These are phyloP conservation scores for Cercophora newfieldiana DNA, from an alignment of 495 filamentous ascomycete genomes.

Conservation along the genomic window DNA sequence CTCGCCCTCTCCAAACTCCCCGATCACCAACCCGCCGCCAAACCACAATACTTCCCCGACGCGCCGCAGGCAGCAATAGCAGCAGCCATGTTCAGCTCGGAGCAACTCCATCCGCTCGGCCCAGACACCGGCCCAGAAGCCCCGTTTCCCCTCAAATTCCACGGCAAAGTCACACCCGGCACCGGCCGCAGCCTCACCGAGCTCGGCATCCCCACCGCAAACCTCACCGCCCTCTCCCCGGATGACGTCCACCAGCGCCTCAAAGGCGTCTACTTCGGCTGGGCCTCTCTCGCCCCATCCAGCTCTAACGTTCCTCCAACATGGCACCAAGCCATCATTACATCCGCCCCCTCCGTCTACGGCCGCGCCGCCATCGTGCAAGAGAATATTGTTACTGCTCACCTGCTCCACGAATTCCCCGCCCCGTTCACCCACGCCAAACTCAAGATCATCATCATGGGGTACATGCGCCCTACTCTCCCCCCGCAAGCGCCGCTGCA, in stretches of 20 bases:
- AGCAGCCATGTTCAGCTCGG: neutral
- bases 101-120: constrained; percentile 11
- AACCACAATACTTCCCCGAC: neutral
- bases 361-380: constrained; percentile 40
- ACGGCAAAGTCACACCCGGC: constrained; percentile 41
- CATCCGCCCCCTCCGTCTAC: constrained; percentile 45
- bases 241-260: constrained; percentile 51
- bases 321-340: constrained; percentile 59
- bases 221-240: constrained; percentile 43
- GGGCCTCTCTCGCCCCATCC: constrained; percentile 46
- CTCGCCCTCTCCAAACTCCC: constrained; percentile 20
- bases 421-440: constrained; percentile 37
- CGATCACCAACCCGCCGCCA: neutral
- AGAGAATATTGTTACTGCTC: constrained; percentile 41
- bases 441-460: constrained; percentile 57
- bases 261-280: constrained; percentile 64
- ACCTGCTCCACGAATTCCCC: constrained; percentile 49
- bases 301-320: constrained; percentile 12
- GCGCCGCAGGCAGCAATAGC: neutral
- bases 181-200: constrained; percentile 35
- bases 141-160: constrained; percentile 61
- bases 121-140: constrained; percentile 52
- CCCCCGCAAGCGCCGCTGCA: constrained; percentile 37
- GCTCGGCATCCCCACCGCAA: constrained; percentile 39
- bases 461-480: constrained; percentile 47